Base-by-base conservation (phyloP, 73 alveolate genomes). In the Breviolum minutum region DNA sequence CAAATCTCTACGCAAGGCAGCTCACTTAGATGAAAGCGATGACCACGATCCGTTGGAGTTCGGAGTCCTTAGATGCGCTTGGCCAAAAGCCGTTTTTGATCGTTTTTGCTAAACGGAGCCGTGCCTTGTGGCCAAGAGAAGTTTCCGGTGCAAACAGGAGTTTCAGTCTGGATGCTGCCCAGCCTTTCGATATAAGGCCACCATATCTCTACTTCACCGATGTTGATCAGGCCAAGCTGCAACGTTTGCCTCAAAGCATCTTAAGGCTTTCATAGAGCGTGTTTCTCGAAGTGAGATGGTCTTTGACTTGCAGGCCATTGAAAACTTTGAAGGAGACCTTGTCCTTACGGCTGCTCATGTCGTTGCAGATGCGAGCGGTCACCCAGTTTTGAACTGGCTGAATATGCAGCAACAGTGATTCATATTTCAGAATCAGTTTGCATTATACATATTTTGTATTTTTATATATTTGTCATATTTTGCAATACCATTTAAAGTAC, bases 281-380 rank as follows among this genome's bases (percentile, higher is more conserved):
- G 77, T 17, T 68, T 2, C 77, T 22, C 77, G 24, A 68, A 22
- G 77, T 27, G 63, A 77, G 86, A 77, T 8, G 2, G 86, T 77
- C n/a, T 26, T 27, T 68, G 77, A 14, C 19, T 19, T 20, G 63
- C 73, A 90, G 97, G 97, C 97, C 0, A 79, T 92, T 24, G 97
- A 92, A 26, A 80, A 40, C 89, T 92, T 92, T 22, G 97, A 92
- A 60, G 97, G 90, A 24, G 97, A 92, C 80, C 86, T 92, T 66
- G 97, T 92, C 54, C 86, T 92, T 48, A 92, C 97, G 5, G 97
- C 97, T 63, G 97, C 97, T 6, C 97, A 92, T 83, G 97, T 92
- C 24, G 68, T 92, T 20, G 88, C 97, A 10, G 97, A 92, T 32
- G 97, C 97, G 97, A 11, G 26, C 54, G 87, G 87, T 13, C 27